These are phyloP conservation scores for Cryptosporidium parvum DNA, from an alignment of 169 alveolate genomes.

Conservation along the genomic window DNA sequence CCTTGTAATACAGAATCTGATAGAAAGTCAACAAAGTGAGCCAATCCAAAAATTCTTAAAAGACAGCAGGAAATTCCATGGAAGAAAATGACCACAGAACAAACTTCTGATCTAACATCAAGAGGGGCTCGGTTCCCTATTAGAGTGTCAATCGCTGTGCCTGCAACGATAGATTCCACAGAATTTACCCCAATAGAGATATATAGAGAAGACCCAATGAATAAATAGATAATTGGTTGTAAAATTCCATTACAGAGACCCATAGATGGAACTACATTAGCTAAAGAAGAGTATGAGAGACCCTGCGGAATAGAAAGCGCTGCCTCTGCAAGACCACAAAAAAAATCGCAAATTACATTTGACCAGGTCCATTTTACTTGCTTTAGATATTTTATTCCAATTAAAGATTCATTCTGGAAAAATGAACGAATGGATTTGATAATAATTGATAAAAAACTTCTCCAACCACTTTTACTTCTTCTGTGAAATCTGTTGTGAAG, in stretches of 20 bases:
- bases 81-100: conserved; percentile 29
- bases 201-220: conserved; percentile 54
- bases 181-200: conserved; percentile 64
- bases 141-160: conserved; percentile 47
- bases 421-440: conserved; percentile 21
- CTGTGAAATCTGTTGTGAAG: conserved; percentile 52
- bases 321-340: conserved; percentile 73
- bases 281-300: conserved; percentile 52
- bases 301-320: conserved; percentile 72
- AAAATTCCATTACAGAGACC: conserved; percentile 66
- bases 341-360: conserved; percentile 39
- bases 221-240: conserved; percentile 42
- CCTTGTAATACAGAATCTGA: conserved; percentile 62
- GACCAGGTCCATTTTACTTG: conserved; percentile 31
- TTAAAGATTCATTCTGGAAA: conserved; percentile 48
- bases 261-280: conserved; percentile 57
- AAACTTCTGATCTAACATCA: conserved; percentile 35
- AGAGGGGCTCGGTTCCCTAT: conserved; percentile 26
- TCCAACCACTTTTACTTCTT: conserved; percentile 53
- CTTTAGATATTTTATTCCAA: conserved; percentile 45
- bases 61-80: conserved; percentile 67
- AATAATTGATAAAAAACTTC: conserved; percentile 14
- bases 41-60: conserved; percentile 49
- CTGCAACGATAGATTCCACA: conserved; percentile 57
- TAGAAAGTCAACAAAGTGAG: conserved; percentile 63